Evolutionary conservation across 495 filamentous ascomycete species (phyloP).

Genomic region (Rostrohypoxylon terebratum): DNA sequence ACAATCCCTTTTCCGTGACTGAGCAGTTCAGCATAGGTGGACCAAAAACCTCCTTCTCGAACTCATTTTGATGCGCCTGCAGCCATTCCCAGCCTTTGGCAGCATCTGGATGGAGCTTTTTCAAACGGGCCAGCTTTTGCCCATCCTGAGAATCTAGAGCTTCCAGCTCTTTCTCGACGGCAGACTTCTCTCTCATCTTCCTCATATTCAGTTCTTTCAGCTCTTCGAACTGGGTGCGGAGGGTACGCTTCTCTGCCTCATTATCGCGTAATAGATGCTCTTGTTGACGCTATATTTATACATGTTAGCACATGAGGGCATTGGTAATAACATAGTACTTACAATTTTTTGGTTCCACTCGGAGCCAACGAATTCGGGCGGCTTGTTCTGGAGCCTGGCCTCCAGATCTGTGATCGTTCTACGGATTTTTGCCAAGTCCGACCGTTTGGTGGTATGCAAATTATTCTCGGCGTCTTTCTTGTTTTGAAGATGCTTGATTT

Average conservation of each 20-base stretch:
- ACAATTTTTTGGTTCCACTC: conserved; percentile 69
- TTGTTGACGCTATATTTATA: conserved; percentile 56
- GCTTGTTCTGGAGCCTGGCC: conserved; percentile 57
- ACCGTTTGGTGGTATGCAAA: conserved; percentile 60
- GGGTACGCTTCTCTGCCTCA: conserved; percentile 49
- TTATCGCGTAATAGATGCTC: conserved; percentile 61
- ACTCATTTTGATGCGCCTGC: conserved; percentile 73
- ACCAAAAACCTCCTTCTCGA: conserved; percentile 85
- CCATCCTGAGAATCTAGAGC: conserved; percentile 80
- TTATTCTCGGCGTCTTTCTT: conserved; percentile 70
- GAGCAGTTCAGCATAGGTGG: conserved; percentile 86
- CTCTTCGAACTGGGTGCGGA: conserved; percentile 50
- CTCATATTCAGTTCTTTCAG: conserved; percentile 41
- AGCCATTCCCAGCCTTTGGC: conserved; percentile 83
- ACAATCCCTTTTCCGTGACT: conserved; percentile 78
- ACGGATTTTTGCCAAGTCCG: conserved; percentile 60
- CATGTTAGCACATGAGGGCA: conserved; percentile 11
- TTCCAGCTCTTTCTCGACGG: conserved; percentile 63
- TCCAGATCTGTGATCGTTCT: conserved; percentile 59
- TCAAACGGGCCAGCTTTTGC: conserved; percentile 74
- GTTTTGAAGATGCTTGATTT: conserved; percentile 65
- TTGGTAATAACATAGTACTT: conserved; percentile 43
- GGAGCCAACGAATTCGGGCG: conserved; percentile 60
- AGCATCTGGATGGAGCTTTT: conserved; percentile 68
- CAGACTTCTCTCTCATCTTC: conserved; percentile 38